phyloP scores from a whole-genome alignment of 2,329 filamentous ascomycete genomes.

The Phialocephala subalpina region DNA sequence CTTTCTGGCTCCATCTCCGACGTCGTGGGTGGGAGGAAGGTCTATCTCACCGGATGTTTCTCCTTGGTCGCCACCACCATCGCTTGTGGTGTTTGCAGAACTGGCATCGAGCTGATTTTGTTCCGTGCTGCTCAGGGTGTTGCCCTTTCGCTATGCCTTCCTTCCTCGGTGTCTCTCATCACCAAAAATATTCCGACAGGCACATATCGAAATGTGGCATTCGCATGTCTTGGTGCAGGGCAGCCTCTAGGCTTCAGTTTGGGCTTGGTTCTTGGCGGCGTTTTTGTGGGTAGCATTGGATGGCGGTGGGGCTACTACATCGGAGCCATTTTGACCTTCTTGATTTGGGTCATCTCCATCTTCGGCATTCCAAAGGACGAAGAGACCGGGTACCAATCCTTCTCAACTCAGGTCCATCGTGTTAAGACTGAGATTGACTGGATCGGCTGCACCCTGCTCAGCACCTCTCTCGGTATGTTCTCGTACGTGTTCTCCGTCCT shows the following conservation, averaged over 20 bases:
- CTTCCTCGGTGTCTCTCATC: slow-evolving; percentile 57
- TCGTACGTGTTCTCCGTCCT: slow-evolving; percentile 51
- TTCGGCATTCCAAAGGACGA: slow-evolving; percentile 31
- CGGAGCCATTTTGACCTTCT: slow-evolving; percentile 48
- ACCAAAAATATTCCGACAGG: slow-evolving; percentile 55
- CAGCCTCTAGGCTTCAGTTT: slow-evolving; percentile 60
- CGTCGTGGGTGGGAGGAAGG: slow-evolving; percentile 53
- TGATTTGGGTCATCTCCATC: slow-evolving; percentile 32
- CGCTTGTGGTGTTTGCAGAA: slow-evolving; percentile 51
- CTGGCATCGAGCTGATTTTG: slow-evolving; percentile 52
- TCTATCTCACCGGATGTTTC: slow-evolving; percentile 54
- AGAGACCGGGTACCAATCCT: slow-evolving; percentile 18
- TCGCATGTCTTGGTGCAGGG: slow-evolving; percentile 57
- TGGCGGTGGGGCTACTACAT: slow-evolving; percentile 62
- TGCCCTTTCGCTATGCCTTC: slow-evolving; percentile 55
- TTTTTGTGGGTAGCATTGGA: slow-evolving; percentile 55
- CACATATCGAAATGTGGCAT: slow-evolving; percentile 57
- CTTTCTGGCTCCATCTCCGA: slow-evolving; percentile 58
- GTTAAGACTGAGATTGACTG: slow-evolving; percentile 57
- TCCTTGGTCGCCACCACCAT: slow-evolving; percentile 52
- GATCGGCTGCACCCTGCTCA: slow-evolving; percentile 56
- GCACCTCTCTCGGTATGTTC: slow-evolving; percentile 55
- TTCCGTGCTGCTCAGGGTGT: slow-evolving; percentile 56
- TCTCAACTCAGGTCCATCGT: slow-evolving; percentile 16
- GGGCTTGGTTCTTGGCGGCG: slow-evolving; percentile 58